phyloP scores from a whole-genome alignment of 306 rosid species.

The Canavalia gladiata region DNA sequence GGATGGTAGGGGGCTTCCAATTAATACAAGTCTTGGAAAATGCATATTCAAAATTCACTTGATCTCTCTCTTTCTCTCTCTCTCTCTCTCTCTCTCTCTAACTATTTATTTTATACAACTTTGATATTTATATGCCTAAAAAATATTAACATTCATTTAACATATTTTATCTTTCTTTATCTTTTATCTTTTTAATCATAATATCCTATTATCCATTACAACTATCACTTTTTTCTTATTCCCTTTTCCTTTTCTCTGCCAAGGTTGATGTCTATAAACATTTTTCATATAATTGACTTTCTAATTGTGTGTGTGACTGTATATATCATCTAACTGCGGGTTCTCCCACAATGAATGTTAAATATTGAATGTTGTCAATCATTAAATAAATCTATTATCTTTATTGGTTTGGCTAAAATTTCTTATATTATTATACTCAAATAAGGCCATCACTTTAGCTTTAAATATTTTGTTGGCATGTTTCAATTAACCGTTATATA shows the following conservation, averaged over 20 bases:
- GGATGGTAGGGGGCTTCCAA: not conserved
- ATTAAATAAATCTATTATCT: not conserved
- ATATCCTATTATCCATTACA: too few species aligned
- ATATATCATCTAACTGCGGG: not conserved
- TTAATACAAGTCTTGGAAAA: conserved; percentile 6
- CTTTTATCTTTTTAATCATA: too few species aligned
- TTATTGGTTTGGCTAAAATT: not conserved
- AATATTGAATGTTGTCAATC: not conserved
- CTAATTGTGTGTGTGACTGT: not conserved
- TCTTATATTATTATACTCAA: conserved; percentile 2
- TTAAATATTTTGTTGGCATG: not conserved
- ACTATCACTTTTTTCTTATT: too few species aligned
- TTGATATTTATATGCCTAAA: too few species aligned
- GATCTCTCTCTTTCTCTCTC: not conserved
- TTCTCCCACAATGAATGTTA: not conserved
- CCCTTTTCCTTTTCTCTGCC: too few species aligned
- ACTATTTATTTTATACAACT: not conserved
- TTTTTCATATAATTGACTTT: not conserved
- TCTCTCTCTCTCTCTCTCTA: not conserved
- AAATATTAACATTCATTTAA: too few species aligned
- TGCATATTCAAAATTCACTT: not conserved
- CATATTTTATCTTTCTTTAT: too few species aligned
- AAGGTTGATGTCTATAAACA: too few species aligned
- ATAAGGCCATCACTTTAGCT: conserved; percentile 15
- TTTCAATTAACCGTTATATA: not conserved